Percentiles rank a stretch among this genome's conserved stretches.
phyloP scores from a whole-genome alignment of 768 basidiomycete species.

The Pholiota microspora region DNA sequence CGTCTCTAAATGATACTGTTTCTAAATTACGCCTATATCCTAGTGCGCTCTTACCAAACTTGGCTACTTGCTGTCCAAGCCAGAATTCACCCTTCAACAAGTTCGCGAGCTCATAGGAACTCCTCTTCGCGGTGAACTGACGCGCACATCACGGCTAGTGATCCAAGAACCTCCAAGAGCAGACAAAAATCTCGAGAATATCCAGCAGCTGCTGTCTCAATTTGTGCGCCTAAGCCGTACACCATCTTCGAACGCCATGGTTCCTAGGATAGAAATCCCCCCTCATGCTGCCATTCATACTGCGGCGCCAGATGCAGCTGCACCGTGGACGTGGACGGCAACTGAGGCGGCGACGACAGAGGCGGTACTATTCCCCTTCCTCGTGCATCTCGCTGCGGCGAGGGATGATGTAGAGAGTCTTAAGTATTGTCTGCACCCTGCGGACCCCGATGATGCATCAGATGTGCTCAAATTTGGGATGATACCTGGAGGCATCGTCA shows the following conservation, averaged over 20 bases:
- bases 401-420: conserved; percentile 65
- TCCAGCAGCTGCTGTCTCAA: conserved; percentile 65
- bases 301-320: conserved; percentile 44
- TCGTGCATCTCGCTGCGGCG: conserved; percentile 78
- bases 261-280: conserved; percentile 32
- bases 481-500: conserved; percentile 69
- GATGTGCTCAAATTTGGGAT: conserved; percentile 31
- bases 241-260: conserved; percentile 24
- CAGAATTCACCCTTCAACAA: conserved; percentile 64
- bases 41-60: conserved; percentile 91
- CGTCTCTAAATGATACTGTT: neutral
- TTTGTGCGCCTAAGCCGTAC: conserved; percentile 61
- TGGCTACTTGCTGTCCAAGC: conserved; percentile 85
- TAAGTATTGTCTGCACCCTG: conserved; percentile 51
- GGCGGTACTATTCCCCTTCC: conserved; percentile 68
- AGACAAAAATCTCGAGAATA: conserved; percentile 52
- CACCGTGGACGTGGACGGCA: conserved; percentile 78
- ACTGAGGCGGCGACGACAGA: conserved; percentile 72
- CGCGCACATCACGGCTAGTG: conserved; percentile 43
- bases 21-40: neutral
- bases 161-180: conserved; percentile 43
- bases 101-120: conserved; percentile 73
- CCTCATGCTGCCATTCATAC: conserved; percentile 32
- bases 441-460: conserved; percentile 23
- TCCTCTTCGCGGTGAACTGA: conserved; percentile 89